Base-by-base conservation (phyloP, 768 basidiomycete genomes). In the Phanerochaete sordida region DNA sequence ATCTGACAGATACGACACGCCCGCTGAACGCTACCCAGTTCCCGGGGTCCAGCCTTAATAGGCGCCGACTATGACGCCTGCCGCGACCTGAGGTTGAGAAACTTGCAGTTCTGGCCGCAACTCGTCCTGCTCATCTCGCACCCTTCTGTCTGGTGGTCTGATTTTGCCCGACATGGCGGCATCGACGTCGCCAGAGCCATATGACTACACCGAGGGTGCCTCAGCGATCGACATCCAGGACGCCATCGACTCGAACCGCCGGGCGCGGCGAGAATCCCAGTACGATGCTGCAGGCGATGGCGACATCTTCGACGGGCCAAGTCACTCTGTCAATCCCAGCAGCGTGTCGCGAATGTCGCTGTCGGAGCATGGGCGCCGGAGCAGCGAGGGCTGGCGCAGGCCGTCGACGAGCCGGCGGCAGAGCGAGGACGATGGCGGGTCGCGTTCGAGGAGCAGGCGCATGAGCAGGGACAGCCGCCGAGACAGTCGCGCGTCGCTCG, bases 131-230 rank as follows among this genome's bases (percentile, higher is more conserved):
- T n/a, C n/a, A n/a, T n/a, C n/a, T n/a, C n/a, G n/a, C n/a, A n/a
- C n/a, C n/a, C n/a, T n/a, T n/a, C n/a, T n/a, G n/a, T n/a, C n/a
- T n/a, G n/a, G n/a, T n/a, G n/a, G n/a, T n/a, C n/a, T n/a, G n/a
- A n/a, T n/a, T n/a, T n/a, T n/a, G 39, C 4, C 39, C 39, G 19
- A 19, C 46, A 66, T 65, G 67, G 44, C 65, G 13, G 56, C 54
- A 21, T 59, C 60, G 24, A 53, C 62, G 11, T 60, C 54, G 53
- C 27, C 58, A 53, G 54, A 44, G 21, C 27, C 47, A 4, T 61
- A 78, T 64, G 93, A 95, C 75, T 95, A 95, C 70, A 93, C 93
- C 1, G 93, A 95, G 66, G 92, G 91, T 43, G 93, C 93, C 33
- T 87, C 90, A 12, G 78, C 84, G 7, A 76, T 84, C 30, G 93